A percentile compares a stretch with the other conserved stretches of the same genome.
Conservation (phyloP, 2,329 filamentous ascomycete species). For the Penicillium sp. region DNA sequence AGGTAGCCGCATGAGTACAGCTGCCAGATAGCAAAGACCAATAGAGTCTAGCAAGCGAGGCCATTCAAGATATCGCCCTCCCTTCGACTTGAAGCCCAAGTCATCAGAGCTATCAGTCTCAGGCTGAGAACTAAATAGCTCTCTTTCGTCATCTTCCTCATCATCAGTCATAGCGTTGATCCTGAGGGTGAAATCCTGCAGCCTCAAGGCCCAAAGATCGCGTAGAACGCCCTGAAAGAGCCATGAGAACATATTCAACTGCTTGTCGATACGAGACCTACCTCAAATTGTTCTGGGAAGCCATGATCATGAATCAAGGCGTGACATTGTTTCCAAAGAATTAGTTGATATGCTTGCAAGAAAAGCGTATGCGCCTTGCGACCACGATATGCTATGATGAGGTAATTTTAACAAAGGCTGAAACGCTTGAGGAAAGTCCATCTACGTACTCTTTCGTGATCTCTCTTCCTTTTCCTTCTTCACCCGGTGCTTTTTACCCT, state of each 20-base stretch:
- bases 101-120: slow-evolving; percentile 50
- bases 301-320: slow-evolving; percentile 71
- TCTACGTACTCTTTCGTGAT: slow-evolving; percentile 51
- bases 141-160: slow-evolving; percentile 46
- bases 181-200: slow-evolving; percentile 59
- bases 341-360: slow-evolving; percentile 79
- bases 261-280: slow-evolving; percentile 29
- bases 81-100: slow-evolving; percentile 39
- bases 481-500: slow-evolving; percentile 59
- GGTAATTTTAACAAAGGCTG: slow-evolving; percentile 46
- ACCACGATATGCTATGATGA: slow-evolving; percentile 57
- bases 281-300: slow-evolving; percentile 74
- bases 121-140: slow-evolving; percentile 64
- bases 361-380: slow-evolving; percentile 75
- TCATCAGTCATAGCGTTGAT: slow-evolving; percentile 45
- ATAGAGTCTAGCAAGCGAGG: slow-evolving; percentile 76
- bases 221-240: slow-evolving; percentile 62
- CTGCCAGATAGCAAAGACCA: slow-evolving; percentile 77
- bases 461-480: slow-evolving; percentile 61
- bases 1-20: slow-evolving; percentile 74
- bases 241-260: neutral
- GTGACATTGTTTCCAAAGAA: slow-evolving; percentile 78
- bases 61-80: slow-evolving; percentile 43
- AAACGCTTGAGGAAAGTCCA: slow-evolving; percentile 1
- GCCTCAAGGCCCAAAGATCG: slow-evolving; percentile 82